phyloP scores from a whole-genome alignment of 2,329 filamentous ascomycete species.

The Scopulariopsis brevicaulis region DNA sequence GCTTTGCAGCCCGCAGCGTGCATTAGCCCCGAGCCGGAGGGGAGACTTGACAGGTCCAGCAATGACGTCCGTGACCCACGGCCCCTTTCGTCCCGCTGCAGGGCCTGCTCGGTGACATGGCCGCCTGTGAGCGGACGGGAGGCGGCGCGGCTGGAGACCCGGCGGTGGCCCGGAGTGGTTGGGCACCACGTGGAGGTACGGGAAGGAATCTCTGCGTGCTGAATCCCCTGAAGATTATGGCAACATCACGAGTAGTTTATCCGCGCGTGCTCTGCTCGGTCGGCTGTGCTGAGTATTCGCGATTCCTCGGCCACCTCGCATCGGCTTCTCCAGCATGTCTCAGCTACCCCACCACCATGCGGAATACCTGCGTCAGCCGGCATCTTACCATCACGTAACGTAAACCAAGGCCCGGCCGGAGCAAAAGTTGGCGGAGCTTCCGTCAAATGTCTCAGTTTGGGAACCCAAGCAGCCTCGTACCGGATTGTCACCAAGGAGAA shows the following conservation, averaged over 20 bases:
- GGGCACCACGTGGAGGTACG: constrained; percentile 2
- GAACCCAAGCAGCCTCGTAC: not conserved
- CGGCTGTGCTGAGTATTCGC: not conserved
- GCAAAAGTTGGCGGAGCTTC: not conserved
- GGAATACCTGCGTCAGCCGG: not conserved
- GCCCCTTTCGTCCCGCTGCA: not conserved
- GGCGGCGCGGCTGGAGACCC: not conserved
- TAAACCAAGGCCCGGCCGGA: not conserved
- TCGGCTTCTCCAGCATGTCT: not conserved
- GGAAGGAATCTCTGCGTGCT: not conserved
- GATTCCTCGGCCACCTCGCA: not conserved
- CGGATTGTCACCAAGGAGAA: not conserved
- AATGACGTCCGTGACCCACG: not conserved
- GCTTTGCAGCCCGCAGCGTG: not conserved
- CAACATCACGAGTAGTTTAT: not conserved
- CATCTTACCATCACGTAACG: not conserved
- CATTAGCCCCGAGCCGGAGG: not conserved
- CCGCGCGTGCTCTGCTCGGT: not conserved
- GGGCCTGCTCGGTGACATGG: constrained; percentile 1
- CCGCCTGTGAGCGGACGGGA: not conserved
- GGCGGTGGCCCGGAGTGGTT: not conserved
- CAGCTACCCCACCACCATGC: not conserved
- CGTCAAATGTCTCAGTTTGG: constrained; percentile 2
- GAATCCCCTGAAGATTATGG: not conserved
- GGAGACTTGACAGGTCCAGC: not conserved